Conservation (phyloP, 371 early-diverging fungal genomes). For the Rhizopus stolonifer region DNA sequence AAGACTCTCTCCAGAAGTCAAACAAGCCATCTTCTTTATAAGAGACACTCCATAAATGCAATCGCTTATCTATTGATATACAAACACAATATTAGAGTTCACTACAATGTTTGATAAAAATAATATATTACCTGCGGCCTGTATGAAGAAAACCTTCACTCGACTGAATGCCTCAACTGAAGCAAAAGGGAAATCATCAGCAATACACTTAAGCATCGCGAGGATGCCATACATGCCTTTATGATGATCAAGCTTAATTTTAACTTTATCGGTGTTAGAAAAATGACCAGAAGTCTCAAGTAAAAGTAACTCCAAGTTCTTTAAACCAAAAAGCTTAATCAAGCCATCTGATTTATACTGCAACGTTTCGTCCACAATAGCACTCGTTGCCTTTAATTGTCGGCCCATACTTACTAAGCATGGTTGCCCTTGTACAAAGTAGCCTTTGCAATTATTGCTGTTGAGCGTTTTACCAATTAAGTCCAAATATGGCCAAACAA, state of each 20-base stretch:
- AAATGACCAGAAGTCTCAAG: slow-evolving; percentile 4
- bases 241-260: slow-evolving; percentile 8
- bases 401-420: slow-evolving; percentile 3
- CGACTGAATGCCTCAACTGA: not conserved
- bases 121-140: not conserved
- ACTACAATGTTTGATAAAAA: not conserved
- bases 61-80: not conserved
- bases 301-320: slow-evolving; percentile 9
- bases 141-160: slow-evolving; percentile 7
- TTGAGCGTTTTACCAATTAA: slow-evolving; percentile 4
- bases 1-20: slow-evolving; percentile 11
- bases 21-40: not conserved
- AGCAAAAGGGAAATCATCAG: slow-evolving; percentile 5
- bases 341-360: slow-evolving; percentile 11
- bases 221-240: slow-evolving; percentile 11
- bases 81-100: not conserved
- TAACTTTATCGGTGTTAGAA: not conserved
- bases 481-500: slow-evolving; percentile 7
- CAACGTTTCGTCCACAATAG: slow-evolving; percentile 1
- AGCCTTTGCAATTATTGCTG: not conserved
- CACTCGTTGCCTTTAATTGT: slow-evolving; percentile 1
- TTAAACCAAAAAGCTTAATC: slow-evolving; percentile 4
- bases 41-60: slow-evolving; percentile 2
- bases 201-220: slow-evolving; percentile 10
- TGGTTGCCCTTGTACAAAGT: slow-evolving; percentile 4